Evolutionary conservation across 208 protist genomes (phyloP), one percentile per base, ranked within the genome.

Genomic region (Crithidia fasciculata): DNA sequence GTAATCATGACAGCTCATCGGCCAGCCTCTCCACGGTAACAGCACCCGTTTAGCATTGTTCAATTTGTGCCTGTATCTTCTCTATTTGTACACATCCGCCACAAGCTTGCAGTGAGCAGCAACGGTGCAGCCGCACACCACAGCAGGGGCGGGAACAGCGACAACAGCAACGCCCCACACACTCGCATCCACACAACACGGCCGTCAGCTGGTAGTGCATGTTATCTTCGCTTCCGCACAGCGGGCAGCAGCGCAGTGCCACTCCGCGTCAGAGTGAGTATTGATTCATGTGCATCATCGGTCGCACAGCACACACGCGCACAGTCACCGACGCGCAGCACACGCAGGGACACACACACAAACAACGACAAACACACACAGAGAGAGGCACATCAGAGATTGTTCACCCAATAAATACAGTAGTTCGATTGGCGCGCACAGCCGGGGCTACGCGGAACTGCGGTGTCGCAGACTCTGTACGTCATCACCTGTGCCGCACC

Each of bases 201-300:
- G 16, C 43, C 61, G 41, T 85, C 76, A 82, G 81, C 76, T 85
- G 81, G 81, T 85, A 85, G 81, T 85, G 81, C 81, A 85, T 85
- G 81, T 85, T 79, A 81, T 85, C 81, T 69, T 82, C 74, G 72
- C 66, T 49, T 86, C 82, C 76, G 69, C 78, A 86, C 60, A 59
- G 58, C 50, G 66, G 65, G 66, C 66, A 69, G 56, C 72, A 61
- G 72, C 59, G 62, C 62, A 59, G 62, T 67, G 72, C 67, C 28
- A 49, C 57, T 60, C 57, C 69, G 47, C 61, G 37, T 85, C 76
- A 74, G 81, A 81, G 81, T 82, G 76, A 85, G 74, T 85, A 80
- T 85, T 85, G 76, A 85, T 81, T 76, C 76, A 59, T 82, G 49
- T 73, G 57, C 81, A 85, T 85, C 81, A 85, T 65, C 45, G 61